phyloP scores from a whole-genome alignment of 768 basidiomycete species.

The Boletus bicolor region DNA sequence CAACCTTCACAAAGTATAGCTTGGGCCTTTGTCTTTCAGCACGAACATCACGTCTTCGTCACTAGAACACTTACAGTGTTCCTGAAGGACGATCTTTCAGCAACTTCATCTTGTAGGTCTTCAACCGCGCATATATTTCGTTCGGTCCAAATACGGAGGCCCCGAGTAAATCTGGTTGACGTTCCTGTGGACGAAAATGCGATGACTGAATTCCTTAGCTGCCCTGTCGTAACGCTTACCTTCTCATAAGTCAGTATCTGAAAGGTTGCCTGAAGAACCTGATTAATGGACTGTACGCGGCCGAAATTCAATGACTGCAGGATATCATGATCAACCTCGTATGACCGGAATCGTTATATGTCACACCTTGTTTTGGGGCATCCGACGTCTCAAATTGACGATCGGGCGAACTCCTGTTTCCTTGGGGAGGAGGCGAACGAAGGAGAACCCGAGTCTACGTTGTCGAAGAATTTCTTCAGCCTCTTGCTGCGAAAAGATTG shows the following conservation, averaged over 20 bases:
- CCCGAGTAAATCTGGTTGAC: constrained; percentile 62
- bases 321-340: not conserved
- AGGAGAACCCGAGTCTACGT: constrained; percentile 77
- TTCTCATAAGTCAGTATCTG: constrained; percentile 87
- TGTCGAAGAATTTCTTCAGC: constrained; percentile 65
- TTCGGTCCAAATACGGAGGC: constrained; percentile 81
- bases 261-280: constrained; percentile 79
- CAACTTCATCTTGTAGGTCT: constrained; percentile 60
- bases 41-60: not conserved
- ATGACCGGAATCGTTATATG: not conserved
- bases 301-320: constrained; percentile 31
- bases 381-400: constrained; percentile 75
- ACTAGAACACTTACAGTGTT: constrained; percentile 45
- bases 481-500: constrained; percentile 45
- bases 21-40: constrained; percentile 55
- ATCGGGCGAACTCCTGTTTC: constrained; percentile 94
- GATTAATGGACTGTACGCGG: constrained; percentile 73
- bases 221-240: constrained; percentile 36
- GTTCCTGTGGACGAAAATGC: constrained; percentile 43
- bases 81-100: constrained; percentile 37
- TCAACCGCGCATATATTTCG: constrained; percentile 76
- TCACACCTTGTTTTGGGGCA: constrained; percentile 32
- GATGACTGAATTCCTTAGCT: not conserved
- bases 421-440: constrained; percentile 88
- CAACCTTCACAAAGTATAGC: constrained; percentile 94